Conservation (phyloP, 371 early-diverging fungal species). For the Mucor mucedo region DNA sequence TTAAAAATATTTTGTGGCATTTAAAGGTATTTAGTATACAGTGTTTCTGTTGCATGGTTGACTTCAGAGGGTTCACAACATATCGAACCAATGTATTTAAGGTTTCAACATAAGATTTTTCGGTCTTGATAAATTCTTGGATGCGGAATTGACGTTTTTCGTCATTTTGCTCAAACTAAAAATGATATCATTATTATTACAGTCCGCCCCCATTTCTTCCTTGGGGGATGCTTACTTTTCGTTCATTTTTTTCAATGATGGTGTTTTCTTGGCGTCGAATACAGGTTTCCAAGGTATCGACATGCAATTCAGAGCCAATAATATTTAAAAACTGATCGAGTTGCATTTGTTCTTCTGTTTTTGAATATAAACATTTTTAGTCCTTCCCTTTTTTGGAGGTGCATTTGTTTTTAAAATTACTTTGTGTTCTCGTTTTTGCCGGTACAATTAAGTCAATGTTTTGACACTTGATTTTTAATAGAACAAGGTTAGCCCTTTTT, state of each 20-base stretch:
- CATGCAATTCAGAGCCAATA: conserved; percentile 19
- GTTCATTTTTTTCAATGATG: neutral
- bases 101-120: conserved; percentile 46
- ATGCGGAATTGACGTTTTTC: conserved; percentile 39
- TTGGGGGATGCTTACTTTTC: neutral
- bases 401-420: conserved; percentile 16
- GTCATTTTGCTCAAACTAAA: conserved; percentile 30
- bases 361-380: neutral
- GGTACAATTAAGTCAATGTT: conserved; percentile 45
- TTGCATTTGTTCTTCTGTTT: conserved; percentile 26
- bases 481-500: neutral
- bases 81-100: conserved; percentile 36
- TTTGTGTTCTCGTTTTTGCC: conserved; percentile 24
- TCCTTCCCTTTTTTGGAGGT: conserved; percentile 3
- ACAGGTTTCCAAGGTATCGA: neutral
- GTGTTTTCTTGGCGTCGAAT: neutral
- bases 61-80: conserved; percentile 38
- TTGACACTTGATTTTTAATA: conserved; percentile 37
- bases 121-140: conserved; percentile 48
- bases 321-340: conserved; percentile 32
- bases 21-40: conserved; percentile 45
- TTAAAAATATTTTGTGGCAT: conserved; percentile 49
- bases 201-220: neutral
- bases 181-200: neutral
- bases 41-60: conserved; percentile 26